These are phyloP conservation scores for Phytophthora cryptogea DNA, from an alignment of 352 stramenopile species.

Conservation along the genomic window DNA sequence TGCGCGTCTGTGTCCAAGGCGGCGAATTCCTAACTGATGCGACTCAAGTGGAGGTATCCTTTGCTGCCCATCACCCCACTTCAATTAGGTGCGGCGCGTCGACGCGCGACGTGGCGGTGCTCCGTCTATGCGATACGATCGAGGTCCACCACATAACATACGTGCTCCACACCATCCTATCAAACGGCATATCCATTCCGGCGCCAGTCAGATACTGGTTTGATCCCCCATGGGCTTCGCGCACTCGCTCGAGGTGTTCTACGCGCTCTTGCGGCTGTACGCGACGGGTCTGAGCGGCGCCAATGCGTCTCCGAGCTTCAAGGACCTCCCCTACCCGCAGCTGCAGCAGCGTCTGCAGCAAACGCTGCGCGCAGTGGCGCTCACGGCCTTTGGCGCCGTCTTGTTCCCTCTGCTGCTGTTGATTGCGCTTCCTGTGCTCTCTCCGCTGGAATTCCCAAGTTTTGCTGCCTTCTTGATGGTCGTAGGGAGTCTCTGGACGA, in stretches of 20 bases:
- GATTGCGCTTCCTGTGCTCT: slow-evolving; percentile 34
- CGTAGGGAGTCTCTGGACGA: slow-evolving; percentile 19
- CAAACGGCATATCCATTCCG: neutral
- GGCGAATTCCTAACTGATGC: slow-evolving; percentile 8
- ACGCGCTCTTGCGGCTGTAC: slow-evolving; percentile 46
- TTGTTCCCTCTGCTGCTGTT: slow-evolving; percentile 34
- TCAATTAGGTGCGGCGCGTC: slow-evolving; percentile 4
- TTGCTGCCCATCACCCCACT: neutral
- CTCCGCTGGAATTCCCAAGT: slow-evolving; percentile 39
- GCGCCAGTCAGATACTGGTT: neutral
- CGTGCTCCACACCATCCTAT: neutral
- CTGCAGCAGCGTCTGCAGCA: slow-evolving; percentile 65
- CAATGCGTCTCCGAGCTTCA: slow-evolving; percentile 3
- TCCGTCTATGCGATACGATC: neutral
- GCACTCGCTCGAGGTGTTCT: slow-evolving; percentile 56
- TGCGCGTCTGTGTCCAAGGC: neutral
- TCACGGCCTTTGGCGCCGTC: slow-evolving; percentile 31
- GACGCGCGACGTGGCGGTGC: neutral
- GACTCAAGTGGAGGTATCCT: neutral
- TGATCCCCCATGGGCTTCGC: slow-evolving; percentile 42
- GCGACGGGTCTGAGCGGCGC: slow-evolving; percentile 7
- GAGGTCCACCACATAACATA: neutral
- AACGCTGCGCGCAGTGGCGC: slow-evolving; percentile 47
- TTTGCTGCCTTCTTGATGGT: slow-evolving; percentile 33
- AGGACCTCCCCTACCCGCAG: slow-evolving; percentile 38